Evolutionary conservation across 768 basidiomycete genomes (phyloP).

Genomic region (Phaeolepiota aurea): DNA sequence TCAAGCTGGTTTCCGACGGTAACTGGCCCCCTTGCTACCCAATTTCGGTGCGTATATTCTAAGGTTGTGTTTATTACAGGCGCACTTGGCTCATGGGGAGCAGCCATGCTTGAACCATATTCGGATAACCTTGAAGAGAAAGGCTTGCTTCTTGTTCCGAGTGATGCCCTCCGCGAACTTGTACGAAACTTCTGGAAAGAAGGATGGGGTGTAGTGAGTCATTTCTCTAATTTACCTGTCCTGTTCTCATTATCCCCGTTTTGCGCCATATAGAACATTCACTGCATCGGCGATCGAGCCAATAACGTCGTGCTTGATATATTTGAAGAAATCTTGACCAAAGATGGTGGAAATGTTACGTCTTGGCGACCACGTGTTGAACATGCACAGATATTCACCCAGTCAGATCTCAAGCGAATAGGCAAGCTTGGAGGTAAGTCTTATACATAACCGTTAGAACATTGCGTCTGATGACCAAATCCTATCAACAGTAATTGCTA

Average conservation of each 20-base stretch:
- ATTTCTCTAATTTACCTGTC: neutral
- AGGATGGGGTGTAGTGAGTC: slow-evolving; percentile 77
- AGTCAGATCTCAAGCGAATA: slow-evolving; percentile 58
- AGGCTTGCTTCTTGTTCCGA: slow-evolving; percentile 60
- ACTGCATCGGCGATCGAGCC: slow-evolving; percentile 84
- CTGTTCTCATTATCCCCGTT: neutral
- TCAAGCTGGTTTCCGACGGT: slow-evolving; percentile 80
- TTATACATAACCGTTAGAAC: neutral
- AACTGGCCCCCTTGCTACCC: slow-evolving; percentile 4
- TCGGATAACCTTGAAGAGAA: slow-evolving; percentile 63
- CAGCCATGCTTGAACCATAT: slow-evolving; percentile 73
- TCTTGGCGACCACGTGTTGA: slow-evolving; percentile 75
- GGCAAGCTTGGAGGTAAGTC: slow-evolving; percentile 65
- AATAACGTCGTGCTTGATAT: slow-evolving; percentile 80
- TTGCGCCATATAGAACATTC: slow-evolving; percentile 60
- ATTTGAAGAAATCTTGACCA: slow-evolving; percentile 51
- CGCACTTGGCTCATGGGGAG: slow-evolving; percentile 88
- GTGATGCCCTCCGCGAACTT: slow-evolving; percentile 44
- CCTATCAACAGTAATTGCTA: slow-evolving; percentile 64
- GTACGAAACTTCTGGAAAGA: slow-evolving; percentile 60
- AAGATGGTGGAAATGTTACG: slow-evolving; percentile 25
- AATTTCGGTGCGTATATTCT: neutral
- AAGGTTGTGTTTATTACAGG: slow-evolving; percentile 32
- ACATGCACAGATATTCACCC: slow-evolving; percentile 84
- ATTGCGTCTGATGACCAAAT: neutral